Evolutionary conservation across 2,329 filamentous ascomycete species (phyloP).

Genomic region (Penicillium italicum): DNA sequence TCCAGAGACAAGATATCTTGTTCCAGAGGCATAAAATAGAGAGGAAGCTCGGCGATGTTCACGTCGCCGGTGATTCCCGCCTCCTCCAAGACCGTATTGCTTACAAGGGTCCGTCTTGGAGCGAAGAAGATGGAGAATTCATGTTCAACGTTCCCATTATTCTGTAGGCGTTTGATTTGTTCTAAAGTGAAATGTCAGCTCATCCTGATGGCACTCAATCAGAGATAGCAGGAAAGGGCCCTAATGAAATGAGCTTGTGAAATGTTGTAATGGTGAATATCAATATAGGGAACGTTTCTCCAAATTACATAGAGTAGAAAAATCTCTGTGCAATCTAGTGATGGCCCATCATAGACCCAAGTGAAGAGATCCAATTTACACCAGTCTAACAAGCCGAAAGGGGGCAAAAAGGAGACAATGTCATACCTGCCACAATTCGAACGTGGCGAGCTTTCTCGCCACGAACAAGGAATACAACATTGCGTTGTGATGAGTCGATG

Average conservation of each 20-base stretch:
- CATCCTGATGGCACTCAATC: constrained; percentile 52
- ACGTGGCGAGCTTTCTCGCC: constrained; percentile 85
- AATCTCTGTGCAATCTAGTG: constrained; percentile 57
- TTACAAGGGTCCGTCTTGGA: constrained; percentile 84
- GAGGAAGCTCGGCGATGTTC: constrained; percentile 77
- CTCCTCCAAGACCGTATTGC: constrained; percentile 87
- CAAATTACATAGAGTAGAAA: constrained; percentile 53
- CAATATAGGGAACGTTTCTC: constrained; percentile 53
- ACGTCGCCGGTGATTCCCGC: constrained; percentile 90
- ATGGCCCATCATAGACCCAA: constrained; percentile 43
- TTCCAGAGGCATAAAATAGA: constrained; percentile 89
- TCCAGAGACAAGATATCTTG: constrained; percentile 88
- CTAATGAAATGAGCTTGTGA: constrained; percentile 43
- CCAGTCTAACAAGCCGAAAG: constrained; percentile 3
- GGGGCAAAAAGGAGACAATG: constrained; percentile 11
- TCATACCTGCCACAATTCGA: constrained; percentile 81
- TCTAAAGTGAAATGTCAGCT: constrained; percentile 63
- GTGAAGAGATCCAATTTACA: constrained; percentile 2
- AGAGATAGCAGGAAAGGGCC: constrained; percentile 38
- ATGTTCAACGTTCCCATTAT: constrained; percentile 83
- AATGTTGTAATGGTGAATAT: constrained; percentile 15
- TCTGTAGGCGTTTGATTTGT: constrained; percentile 85
- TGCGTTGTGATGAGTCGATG: constrained; percentile 88
- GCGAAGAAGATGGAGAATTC: constrained; percentile 98
- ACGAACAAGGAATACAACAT: constrained; percentile 88